Evolutionary conservation across 768 basidiomycete species (phyloP).

Genomic region (Amanita fuliginea): DNA sequence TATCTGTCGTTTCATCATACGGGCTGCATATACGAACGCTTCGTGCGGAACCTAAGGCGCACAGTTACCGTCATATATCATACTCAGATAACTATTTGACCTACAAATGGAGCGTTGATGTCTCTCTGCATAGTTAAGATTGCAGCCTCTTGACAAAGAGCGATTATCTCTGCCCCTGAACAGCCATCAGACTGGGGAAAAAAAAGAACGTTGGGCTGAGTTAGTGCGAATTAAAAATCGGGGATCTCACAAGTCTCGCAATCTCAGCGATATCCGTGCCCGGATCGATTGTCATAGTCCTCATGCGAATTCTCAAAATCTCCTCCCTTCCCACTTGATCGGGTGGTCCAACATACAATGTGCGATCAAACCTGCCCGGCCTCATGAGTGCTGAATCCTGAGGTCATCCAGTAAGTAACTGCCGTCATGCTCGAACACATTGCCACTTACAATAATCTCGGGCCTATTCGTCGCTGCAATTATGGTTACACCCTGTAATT

Average conservation of each 20-base stretch:
- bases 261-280: slow-evolving; percentile 57
- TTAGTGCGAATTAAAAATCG: background rate
- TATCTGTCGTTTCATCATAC: slow-evolving; percentile 66
- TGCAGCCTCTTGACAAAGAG: slow-evolving; percentile 94
- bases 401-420: background rate
- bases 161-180: slow-evolving; percentile 89
- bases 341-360: slow-evolving; percentile 91
- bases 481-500: slow-evolving; percentile 88
- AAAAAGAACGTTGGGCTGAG: background rate
- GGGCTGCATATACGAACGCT: slow-evolving; percentile 69
- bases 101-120: slow-evolving; percentile 65
- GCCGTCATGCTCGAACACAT: background rate
- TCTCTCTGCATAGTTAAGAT: slow-evolving; percentile 84
- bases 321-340: slow-evolving; percentile 71
- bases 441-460: slow-evolving; percentile 54
- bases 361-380: slow-evolving; percentile 88
- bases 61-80: background rate
- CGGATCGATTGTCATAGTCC: slow-evolving; percentile 71
- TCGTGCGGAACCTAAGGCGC: slow-evolving; percentile 53
- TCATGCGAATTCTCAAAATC: slow-evolving; percentile 70
- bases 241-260: slow-evolving; percentile 49
- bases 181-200: slow-evolving; percentile 75
- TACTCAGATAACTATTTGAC: slow-evolving; percentile 5
- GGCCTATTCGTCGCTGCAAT: slow-evolving; percentile 96
- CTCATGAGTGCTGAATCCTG: slow-evolving; percentile 94